phyloP scores from a whole-genome alignment of 2,329 filamentous ascomycete genomes.

The Neofusicoccum kwambonambiense region DNA sequence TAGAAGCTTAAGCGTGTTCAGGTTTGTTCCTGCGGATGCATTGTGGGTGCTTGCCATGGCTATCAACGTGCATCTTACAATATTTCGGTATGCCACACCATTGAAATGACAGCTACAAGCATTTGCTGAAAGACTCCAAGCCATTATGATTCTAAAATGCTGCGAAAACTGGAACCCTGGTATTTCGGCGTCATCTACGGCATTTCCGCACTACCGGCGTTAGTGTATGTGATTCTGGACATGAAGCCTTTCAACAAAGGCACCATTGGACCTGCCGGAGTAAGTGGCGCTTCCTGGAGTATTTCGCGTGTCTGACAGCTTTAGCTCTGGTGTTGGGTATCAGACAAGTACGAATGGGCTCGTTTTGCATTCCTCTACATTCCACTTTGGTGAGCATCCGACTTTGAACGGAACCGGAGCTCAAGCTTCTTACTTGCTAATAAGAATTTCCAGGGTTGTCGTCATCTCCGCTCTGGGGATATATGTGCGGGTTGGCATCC shows the following conservation, averaged over 20 bases:
- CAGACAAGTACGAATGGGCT: slow-evolving; percentile 64
- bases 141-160: slow-evolving; percentile 64
- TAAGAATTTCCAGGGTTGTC: slow-evolving; percentile 40
- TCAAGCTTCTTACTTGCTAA: neutral
- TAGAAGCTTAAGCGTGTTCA: slow-evolving; percentile 35
- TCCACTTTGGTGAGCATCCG: slow-evolving; percentile 59
- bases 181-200: slow-evolving; percentile 73
- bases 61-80: slow-evolving; percentile 77
- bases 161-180: slow-evolving; percentile 69
- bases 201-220: slow-evolving; percentile 67
- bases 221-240: slow-evolving; percentile 66
- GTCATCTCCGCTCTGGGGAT: slow-evolving; percentile 63
- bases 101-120: neutral
- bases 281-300: slow-evolving; percentile 29
- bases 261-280: slow-evolving; percentile 71
- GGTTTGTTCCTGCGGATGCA: slow-evolving; percentile 75
- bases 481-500: slow-evolving; percentile 40
- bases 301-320: neutral
- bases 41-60: slow-evolving; percentile 81
- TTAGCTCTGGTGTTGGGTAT: slow-evolving; percentile 80
- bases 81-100: slow-evolving; percentile 53
- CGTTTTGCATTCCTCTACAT: slow-evolving; percentile 74
- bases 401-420: neutral
- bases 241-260: slow-evolving; percentile 49
- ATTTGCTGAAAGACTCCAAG: neutral